These are phyloP conservation scores for Penicillium sp. DNA, from an alignment of 2,329 filamentous ascomycete species.

Conservation along the genomic window DNA sequence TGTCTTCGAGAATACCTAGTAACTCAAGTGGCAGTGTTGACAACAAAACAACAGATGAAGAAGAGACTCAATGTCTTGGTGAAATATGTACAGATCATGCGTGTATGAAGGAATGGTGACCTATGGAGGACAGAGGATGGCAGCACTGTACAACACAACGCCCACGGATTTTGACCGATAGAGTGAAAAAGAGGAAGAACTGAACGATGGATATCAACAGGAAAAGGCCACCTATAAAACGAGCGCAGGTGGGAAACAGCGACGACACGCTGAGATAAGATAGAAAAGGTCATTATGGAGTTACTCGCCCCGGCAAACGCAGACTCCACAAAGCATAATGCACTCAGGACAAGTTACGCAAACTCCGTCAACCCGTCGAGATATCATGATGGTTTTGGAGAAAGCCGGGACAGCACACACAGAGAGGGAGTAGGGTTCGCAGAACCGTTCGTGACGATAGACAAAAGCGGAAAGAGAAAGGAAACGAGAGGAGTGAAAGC, in stretches of 20 bases:
- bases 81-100: conserved; percentile 27
- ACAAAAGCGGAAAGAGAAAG: background rate
- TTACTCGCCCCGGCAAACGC: conserved; percentile 7
- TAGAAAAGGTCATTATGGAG: conserved; percentile 13
- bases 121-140: background rate
- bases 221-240: conserved; percentile 10
- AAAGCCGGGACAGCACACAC: conserved; percentile 9
- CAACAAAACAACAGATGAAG: background rate
- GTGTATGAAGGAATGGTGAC: conserved; percentile 14
- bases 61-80: background rate
- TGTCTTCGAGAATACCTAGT: background rate
- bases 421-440: conserved; percentile 13
- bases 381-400: conserved; percentile 11
- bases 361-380: conserved; percentile 13
- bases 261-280: background rate
- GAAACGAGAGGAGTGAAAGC: background rate
- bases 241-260: conserved; percentile 9
- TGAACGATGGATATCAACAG: conserved; percentile 20
- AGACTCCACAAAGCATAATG: conserved; percentile 9
- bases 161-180: conserved; percentile 10
- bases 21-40: background rate
- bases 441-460: conserved; percentile 22
- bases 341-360: background rate
- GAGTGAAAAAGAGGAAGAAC: conserved; percentile 10
- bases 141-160: conserved; percentile 17